Conservation (phyloP, 2,329 filamentous ascomycete species). For the Cytospora piceae region DNA sequence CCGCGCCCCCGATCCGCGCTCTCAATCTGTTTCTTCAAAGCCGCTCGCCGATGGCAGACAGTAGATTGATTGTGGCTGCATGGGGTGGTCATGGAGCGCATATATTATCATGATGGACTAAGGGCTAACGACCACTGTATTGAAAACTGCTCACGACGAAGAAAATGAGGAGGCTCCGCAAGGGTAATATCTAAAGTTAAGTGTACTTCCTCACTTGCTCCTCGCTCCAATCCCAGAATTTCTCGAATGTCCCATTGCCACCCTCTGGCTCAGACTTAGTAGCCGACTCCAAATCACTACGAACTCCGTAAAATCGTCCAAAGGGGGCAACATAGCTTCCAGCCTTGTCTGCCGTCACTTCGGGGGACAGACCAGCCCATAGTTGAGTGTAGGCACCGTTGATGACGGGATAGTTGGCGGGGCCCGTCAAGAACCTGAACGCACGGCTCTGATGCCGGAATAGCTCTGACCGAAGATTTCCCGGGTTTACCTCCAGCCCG, state of each 20-base stretch:
- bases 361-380: conserved; percentile 43
- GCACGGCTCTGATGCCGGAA: conserved; percentile 11
- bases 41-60: too few species aligned
- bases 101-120: too few species aligned
- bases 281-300: conserved; percentile 37
- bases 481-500: conserved; percentile 36
- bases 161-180: too few species aligned
- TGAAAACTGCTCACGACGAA: too few species aligned
- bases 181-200: too few species aligned
- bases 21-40: too few species aligned
- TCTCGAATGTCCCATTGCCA: conserved; percentile 42
- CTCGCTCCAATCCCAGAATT: conserved; percentile 49
- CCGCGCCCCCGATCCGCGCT: too few species aligned
- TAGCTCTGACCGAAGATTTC: conserved; percentile 36
- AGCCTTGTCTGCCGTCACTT: conserved; percentile 39
- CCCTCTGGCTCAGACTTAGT: conserved; percentile 42
- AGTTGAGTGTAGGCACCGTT: conserved; percentile 46
- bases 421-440: background rate
- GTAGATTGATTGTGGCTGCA: too few species aligned
- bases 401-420: conserved; percentile 32
- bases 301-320: conserved; percentile 42
- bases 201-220: conserved; percentile 39
- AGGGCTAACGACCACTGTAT: too few species aligned
- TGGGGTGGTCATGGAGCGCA: too few species aligned
- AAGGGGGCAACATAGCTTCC: conserved; percentile 40